These are phyloP conservation scores for Trifolium pratense DNA, from an alignment of 306 rosid species.

Conservation along the genomic window DNA sequence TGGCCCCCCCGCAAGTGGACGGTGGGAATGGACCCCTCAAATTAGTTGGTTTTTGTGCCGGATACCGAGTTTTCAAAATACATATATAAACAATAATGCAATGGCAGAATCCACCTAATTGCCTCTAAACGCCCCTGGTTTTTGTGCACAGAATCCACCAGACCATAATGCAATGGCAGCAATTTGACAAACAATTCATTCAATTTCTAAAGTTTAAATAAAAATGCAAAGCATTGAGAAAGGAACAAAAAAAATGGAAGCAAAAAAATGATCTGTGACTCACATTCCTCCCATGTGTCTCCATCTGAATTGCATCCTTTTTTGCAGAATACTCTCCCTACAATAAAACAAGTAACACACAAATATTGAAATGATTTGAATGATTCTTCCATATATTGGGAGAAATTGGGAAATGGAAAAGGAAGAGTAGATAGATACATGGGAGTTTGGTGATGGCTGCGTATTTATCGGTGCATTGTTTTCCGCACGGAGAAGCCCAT, in stretches of 20 bases:
- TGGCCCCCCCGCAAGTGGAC: no score
- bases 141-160: neutral
- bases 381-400: no score
- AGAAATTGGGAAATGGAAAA: no score
- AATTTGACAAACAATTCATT: neutral
- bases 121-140: no score
- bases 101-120: no score
- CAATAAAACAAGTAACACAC: neutral
- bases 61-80: no score
- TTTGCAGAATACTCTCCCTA: conserved; percentile 97
- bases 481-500: conserved; percentile 80
- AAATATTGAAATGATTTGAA: neutral
- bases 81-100: no score
- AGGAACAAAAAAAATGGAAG: neutral
- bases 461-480: conserved; percentile 77
- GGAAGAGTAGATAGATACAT: conserved; percentile 41
- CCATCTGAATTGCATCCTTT: conserved; percentile 82
- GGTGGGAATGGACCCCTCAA: no score
- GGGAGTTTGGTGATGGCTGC: conserved; percentile 80
- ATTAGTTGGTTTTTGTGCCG: no score
- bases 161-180: neutral
- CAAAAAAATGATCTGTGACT: conserved; percentile 38
- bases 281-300: conserved; percentile 86
- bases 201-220: neutral
- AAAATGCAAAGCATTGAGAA: conserved; percentile 2